Base-by-base conservation (phyloP, 805 yeast species). In the Limtongozyma cylindracea region DNA sequence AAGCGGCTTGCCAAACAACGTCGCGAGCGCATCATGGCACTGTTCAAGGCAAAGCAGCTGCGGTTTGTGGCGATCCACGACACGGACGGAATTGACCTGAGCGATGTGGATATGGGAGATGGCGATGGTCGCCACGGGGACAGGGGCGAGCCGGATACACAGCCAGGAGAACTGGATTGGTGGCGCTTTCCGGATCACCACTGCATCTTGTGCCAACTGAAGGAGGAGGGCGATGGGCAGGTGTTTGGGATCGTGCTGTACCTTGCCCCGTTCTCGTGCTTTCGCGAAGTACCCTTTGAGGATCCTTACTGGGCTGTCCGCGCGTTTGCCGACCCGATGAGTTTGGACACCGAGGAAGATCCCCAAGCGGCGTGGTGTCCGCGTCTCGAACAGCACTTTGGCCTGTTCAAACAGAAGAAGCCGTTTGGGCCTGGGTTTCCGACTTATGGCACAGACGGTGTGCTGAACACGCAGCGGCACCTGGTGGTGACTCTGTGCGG, bases 181-280 rank as follows among this genome's bases (percentile, higher is more conserved):
- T 72, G 82, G 84, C 48, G 46, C 17, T 76, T 61, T 32, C 88
- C 91, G 0, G 65, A 62, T 15, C 65, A 64, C 15, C 72, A 65
- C 29, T 78, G 93, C 38, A 67, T 78, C 18, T 45, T 78, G 10
- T 78, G 93, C 39, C 80, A 77, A n/a, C n/a, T n/a, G 31, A 73
- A 72, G 62, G 68, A 77, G 0, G 56, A 67, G 2, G 54, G 53
- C 11, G 59, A 60, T 11, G 58, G 59, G 12, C 74, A 71, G 4
- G 60, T 74, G 0, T 74, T 69, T 41, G 93, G 93, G 0, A 54
- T 71, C n/a, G 61, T 74, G 22, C 58, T 73, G 6, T 60, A 61
- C 33, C 47, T 71, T 13, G 45, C 65, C 1, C 57, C 57, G 19
- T 50, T 71, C 1, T 57, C 73, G 4, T 66, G 61, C 23, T 60